These are phyloP conservation scores for Nannizzia gypsea DNA, from an alignment of 2,329 filamentous ascomycete genomes.

Conservation along the genomic window DNA sequence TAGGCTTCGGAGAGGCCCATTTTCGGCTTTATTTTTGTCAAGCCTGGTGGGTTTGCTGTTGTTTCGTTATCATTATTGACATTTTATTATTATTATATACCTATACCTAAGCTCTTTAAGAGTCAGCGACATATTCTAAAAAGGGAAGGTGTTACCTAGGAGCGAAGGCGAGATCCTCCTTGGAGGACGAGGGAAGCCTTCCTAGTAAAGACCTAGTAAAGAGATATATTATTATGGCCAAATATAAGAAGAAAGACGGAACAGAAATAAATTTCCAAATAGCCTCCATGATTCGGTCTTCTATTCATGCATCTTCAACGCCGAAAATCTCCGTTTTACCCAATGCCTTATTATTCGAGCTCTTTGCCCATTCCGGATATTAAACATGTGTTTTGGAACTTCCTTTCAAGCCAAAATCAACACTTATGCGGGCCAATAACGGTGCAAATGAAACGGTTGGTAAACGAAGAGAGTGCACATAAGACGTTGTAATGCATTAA, in stretches of 20 bases:
- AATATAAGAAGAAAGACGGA: background rate
- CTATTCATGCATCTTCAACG: constrained; percentile 4
- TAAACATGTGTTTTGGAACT: background rate
- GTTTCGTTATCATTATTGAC: background rate
- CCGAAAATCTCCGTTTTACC: background rate
- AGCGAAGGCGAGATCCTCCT: background rate
- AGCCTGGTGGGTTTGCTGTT: background rate
- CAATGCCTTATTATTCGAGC: background rate
- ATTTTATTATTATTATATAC: background rate
- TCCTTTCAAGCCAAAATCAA: background rate
- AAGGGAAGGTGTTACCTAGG: background rate
- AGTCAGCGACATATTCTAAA: background rate
- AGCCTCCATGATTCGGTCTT: background rate
- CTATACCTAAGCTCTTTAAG: too few relatives aligned
- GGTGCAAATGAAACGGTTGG: background rate
- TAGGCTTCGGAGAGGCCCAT: constrained; percentile 12
- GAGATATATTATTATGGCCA: background rate
- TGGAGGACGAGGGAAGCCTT: too few relatives aligned
- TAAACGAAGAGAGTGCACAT: background rate
- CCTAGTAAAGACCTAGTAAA: too few relatives aligned
- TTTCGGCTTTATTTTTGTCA: background rate
- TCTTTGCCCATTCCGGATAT: background rate
- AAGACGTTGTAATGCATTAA: background rate
- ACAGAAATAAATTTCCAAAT: background rate
- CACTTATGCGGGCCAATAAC: background rate